phyloP scores from a whole-genome alignment of 140 eudicot species.

The Ambrosia hybrid region DNA sequence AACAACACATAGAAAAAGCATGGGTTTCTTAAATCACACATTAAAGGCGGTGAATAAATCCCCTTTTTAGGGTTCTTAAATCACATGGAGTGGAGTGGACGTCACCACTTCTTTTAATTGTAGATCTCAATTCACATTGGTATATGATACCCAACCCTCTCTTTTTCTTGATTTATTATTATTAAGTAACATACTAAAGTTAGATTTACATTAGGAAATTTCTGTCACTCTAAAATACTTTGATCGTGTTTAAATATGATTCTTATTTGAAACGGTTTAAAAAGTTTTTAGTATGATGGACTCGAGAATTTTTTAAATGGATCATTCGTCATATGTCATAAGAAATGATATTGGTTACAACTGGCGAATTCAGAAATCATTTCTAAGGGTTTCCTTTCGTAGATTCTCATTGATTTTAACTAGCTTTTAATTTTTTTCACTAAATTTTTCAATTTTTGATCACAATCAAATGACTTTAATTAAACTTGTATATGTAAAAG shows the following conservation, averaged over 20 bases:
- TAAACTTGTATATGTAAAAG: too few species aligned
- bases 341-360: too few species aligned
- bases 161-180: not conserved
- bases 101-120: constrained; percentile 28
- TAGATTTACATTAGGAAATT: not conserved
- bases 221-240: not conserved
- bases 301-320: too few species aligned
- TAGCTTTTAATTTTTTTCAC: too few species aligned
- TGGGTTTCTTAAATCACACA: constrained; percentile 17
- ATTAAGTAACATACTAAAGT: too few species aligned
- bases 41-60: constrained; percentile 10
- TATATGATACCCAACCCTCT: constrained; percentile 25
- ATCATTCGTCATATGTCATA: too few species aligned
- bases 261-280: not conserved
- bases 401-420: too few species aligned
- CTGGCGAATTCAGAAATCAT: too few species aligned
- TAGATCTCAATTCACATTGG: constrained; percentile 43
- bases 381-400: too few species aligned
- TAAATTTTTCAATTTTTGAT: too few species aligned
- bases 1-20: not conserved
- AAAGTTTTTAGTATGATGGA: not conserved
- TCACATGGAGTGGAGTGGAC: constrained; percentile 38
- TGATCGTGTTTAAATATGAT: not conserved
- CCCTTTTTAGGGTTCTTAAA: constrained; percentile 24
- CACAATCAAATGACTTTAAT: too few species aligned